A percentile compares a stretch with the other conserved stretches of the same genome.
Evolutionary conservation across 2,329 filamentous ascomycete genomes (phyloP).

Genomic region (Paradendryphiella salina): DNA sequence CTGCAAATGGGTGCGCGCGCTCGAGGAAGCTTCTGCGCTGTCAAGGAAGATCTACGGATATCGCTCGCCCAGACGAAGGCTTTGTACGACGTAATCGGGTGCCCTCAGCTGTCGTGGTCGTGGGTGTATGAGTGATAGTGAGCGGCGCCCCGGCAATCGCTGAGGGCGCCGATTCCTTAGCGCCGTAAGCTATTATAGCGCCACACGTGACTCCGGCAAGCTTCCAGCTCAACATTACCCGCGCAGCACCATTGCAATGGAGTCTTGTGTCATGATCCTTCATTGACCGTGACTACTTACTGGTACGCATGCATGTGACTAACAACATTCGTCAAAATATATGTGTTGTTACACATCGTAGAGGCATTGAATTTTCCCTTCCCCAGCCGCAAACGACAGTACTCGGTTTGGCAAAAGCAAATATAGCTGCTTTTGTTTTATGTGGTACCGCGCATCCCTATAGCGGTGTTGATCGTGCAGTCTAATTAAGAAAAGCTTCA

Average conservation of each 20-base stretch:
- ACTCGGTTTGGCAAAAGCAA: background rate
- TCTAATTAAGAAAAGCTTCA: slow-evolving; percentile 36
- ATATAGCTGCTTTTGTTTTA: background rate
- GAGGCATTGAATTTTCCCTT: background rate
- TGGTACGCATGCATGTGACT: background rate
- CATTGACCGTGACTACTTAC: too few relatives aligned
- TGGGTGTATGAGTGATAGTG: slow-evolving; percentile 37
- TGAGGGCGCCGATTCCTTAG: slow-evolving; percentile 19
- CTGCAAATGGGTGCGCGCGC: slow-evolving; percentile 30
- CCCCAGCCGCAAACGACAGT: background rate
- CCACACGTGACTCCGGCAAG: slow-evolving; percentile 5
- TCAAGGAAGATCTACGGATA: slow-evolving; percentile 27
- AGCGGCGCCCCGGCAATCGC: slow-evolving; percentile 14
- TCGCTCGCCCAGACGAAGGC: slow-evolving; percentile 27
- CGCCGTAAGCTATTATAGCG: slow-evolving; percentile 14
- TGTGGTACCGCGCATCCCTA: background rate
- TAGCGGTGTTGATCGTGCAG: background rate
- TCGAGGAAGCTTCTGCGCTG: slow-evolving; percentile 33
- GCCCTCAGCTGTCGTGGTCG: slow-evolving; percentile 38
- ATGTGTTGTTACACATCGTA: background rate
- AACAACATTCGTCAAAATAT: background rate
- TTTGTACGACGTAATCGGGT: slow-evolving; percentile 40
- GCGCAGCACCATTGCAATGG: background rate
- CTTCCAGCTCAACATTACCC: background rate
- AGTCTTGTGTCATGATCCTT: background rate